These are phyloP conservation scores for Rossbeevera mucosa DNA, from an alignment of 768 basidiomycete genomes.

Conservation along the genomic window DNA sequence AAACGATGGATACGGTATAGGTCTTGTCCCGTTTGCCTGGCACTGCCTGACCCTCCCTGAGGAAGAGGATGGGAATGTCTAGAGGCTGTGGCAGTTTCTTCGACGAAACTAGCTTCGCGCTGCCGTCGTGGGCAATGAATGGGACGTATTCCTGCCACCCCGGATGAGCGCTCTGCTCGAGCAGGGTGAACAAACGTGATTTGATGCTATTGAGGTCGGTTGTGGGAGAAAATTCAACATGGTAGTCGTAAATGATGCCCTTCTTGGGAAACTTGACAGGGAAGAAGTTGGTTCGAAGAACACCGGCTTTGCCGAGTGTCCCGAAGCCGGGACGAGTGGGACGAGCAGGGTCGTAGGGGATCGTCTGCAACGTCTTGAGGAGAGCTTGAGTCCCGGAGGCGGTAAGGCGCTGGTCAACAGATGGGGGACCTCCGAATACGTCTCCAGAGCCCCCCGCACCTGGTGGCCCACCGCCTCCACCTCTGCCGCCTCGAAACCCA, in stretches of 20 bases:
- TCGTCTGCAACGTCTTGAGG: constrained; percentile 26
- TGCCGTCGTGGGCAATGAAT: constrained; percentile 39
- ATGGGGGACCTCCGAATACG: constrained; percentile 29
- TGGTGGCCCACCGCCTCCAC: constrained; percentile 25
- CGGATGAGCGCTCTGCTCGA: constrained; percentile 34
- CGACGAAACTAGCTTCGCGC: constrained; percentile 40
- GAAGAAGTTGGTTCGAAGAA: constrained; percentile 50
- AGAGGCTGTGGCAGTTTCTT: constrained; percentile 36
- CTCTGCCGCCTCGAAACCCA: constrained; percentile 19
- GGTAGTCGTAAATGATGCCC: constrained; percentile 42
- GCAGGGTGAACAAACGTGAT: constrained; percentile 39
- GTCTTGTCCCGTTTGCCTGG: constrained; percentile 29
- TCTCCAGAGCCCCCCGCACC: constrained; percentile 26
- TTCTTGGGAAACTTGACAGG: constrained; percentile 37
- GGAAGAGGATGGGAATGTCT: constrained; percentile 30
- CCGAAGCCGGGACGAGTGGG: constrained; percentile 49
- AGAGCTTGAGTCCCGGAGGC: constrained; percentile 19
- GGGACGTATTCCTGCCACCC: constrained; percentile 36
- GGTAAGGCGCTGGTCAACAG: constrained; percentile 34
- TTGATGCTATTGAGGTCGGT: constrained; percentile 36
- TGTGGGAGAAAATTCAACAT: constrained; percentile 34
- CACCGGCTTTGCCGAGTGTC: constrained; percentile 34
- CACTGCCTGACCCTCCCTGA: constrained; percentile 37
- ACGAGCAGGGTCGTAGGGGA: constrained; percentile 31
- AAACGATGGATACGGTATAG: constrained; percentile 37